Evolutionary conservation across 441 rosid genomes (phyloP), one percentile per base, ranked within the genome.

Genomic region (Aleurites moluccanus): DNA sequence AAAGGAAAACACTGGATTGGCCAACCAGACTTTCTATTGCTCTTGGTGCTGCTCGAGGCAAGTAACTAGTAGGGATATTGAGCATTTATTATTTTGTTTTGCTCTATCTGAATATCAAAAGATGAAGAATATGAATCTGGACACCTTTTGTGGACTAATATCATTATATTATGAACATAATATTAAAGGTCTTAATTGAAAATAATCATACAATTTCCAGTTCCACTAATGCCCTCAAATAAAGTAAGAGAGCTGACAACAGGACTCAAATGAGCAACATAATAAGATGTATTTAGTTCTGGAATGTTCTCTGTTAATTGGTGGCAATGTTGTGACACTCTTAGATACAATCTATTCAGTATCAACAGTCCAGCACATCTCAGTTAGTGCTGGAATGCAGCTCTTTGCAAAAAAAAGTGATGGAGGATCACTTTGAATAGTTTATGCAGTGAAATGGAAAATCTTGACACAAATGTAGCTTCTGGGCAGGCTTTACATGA

Each of bases 11-110:
- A 59, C 84, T 89, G 75, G 93, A 91, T 79, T 91, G 96, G 96
- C 89, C 92, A 77, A 89, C 92, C 40, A 84, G 96, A 82, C 91
- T 91, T 71, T 91, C 93, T 47, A 79, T 89, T 77, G 92, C 96
- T 67, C 88, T 88, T 67, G 93, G 96, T 55, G 84, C 93, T 74
- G 93, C 93, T 66, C 82, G 93, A 82, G 96, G 96, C 80, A 84
- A 81, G 87, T 70, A 77, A 60, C 20, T 59, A 4, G 28, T 23
- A 23, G 50, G 35, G 33, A 44, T 65, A 69, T 70, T 69, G n/a
- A 59, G 55, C 49, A 27, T 49, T 73, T 14, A 14, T 21, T 27
- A 30, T 21, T 21, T 74, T 23, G n/a, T 79, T 28, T 30, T 14
- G 28, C 47, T 27, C 50, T 21, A 20, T 57, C 70, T 35, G 16